A percentile compares a stretch with the other conserved stretches of the same genome.
Evolutionary conservation across 2,329 filamentous ascomycete species (phyloP).

Genomic region (Epichloe bromicola): DNA sequence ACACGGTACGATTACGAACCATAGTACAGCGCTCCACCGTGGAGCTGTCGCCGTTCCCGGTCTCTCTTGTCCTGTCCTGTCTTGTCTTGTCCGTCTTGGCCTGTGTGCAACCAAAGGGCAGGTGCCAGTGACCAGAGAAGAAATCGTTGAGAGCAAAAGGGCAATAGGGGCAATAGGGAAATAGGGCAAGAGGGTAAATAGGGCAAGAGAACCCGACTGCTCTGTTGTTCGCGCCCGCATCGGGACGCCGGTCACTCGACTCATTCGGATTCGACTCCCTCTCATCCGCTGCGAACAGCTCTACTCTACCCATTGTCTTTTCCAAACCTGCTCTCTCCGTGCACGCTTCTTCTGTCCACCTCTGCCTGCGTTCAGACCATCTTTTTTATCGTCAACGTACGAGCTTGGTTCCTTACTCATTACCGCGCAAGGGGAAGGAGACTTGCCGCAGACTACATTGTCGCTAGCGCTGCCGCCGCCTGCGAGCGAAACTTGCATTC

Average conservation of each 20-base stretch:
- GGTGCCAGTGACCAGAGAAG: neutral
- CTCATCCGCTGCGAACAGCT: no score
- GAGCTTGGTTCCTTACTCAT: no score
- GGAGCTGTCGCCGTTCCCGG: slow-evolving; percentile 6
- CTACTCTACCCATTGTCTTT: no score
- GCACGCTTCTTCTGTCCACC: neutral
- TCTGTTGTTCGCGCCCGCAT: slow-evolving; percentile 1
- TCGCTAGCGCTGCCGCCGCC: neutral
- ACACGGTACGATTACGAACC: slow-evolving; percentile 1
- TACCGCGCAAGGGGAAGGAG: no score
- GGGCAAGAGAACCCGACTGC: neutral
- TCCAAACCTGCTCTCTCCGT: neutral
- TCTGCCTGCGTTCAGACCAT: neutral
- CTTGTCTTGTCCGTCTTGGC: neutral
- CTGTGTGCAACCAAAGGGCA: neutral
- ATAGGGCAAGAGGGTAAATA: neutral
- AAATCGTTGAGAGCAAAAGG: neutral
- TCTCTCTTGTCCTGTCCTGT: neutral
- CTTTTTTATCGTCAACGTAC: neutral
- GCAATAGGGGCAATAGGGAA: no score
- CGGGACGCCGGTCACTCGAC: neutral
- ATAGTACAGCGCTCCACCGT: slow-evolving; percentile 1
- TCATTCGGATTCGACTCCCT: neutral
- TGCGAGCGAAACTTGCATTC: neutral
- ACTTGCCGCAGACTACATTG: no score